phyloP scores from a whole-genome alignment of 1,284 basidiomycete species.

The Tremellales sp. region DNA sequence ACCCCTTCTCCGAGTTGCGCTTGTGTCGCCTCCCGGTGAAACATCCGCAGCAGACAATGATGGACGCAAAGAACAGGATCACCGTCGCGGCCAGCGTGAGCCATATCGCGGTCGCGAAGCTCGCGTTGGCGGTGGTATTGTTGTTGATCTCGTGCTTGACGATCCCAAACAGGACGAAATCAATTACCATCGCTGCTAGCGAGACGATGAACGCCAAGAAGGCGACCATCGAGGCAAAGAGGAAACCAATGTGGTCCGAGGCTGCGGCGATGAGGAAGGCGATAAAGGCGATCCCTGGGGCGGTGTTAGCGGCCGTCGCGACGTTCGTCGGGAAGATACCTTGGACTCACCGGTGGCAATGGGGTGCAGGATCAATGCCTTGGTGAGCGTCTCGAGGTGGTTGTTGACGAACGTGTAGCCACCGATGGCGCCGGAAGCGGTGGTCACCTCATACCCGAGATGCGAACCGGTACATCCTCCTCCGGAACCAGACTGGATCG shows the following conservation, averaged over 20 bases:
- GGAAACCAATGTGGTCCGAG: constrained; percentile 40
- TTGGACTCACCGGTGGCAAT: constrained; percentile 31
- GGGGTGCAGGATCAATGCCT: constrained; percentile 43
- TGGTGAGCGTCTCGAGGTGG: constrained; percentile 26
- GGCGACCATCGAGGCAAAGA: constrained; percentile 38
- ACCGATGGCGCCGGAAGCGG: constrained; percentile 13
- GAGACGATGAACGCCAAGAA: constrained; percentile 41
- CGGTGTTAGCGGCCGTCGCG: neutral
- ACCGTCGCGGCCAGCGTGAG: constrained; percentile 36
- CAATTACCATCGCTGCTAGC: constrained; percentile 41
- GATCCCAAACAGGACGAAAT: constrained; percentile 38
- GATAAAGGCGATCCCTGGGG: constrained; percentile 32
- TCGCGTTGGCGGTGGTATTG: constrained; percentile 15
- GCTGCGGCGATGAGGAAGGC: constrained; percentile 39
- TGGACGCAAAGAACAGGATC: constrained; percentile 36
- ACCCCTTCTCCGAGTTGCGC: too few species aligned
- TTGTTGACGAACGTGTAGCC: constrained; percentile 14
- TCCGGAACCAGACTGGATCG: constrained; percentile 3
- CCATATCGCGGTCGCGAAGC: constrained; percentile 39
- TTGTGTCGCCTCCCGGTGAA: constrained; percentile 28
- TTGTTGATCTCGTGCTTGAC: constrained; percentile 30
- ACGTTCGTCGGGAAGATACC: neutral
- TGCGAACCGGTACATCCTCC: constrained; percentile 21
- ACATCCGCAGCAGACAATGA: constrained; percentile 33
- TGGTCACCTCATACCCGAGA: constrained; percentile 31